Base-by-base conservation (phyloP, 164 flowering plant genomes). In the Kalanchoe fedtschenkoi region DNA sequence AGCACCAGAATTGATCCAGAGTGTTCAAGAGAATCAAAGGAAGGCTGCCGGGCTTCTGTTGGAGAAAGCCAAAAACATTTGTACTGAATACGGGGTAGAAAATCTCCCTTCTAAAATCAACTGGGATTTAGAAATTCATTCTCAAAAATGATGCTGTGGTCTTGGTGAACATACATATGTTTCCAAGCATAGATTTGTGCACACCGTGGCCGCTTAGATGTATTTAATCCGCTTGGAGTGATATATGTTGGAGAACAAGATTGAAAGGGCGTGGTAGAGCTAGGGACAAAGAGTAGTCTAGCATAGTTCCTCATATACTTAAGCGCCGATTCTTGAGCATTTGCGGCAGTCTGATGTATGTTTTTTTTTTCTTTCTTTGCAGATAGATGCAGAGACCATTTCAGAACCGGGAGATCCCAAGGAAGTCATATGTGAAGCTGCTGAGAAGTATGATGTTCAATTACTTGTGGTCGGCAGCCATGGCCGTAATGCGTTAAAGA, bases 381-480 rank as follows among this genome's bases (percentile, higher is more conserved):
- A 87, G 95, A 69, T 85, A 53, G 33, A 6, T 60, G 83, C 79
- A 42, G 78, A 77, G 67, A 84, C 81, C 0, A 22, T 80, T 26
- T 57, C 72, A 38, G 81, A 77, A 57, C 62, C 63, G 22, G 93
- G 87, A 62, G 78, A 82, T 68, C 84, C 93, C 15, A 84, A 80
- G 67, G 84, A 68, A 41, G 72, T 47, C 55, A 80, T 83, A 66
- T 87, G 93, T 70, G 75, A 72, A 33, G 81, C 88, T 5, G 93
- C 69, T 19, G 76, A 81, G 22, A 87, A 78, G 69, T 72, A 46
- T 14, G 64, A 76, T 1, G 58, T 82, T 21, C 33, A 74, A 28
- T 39, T 87, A 41, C 86, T 87, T 62, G 73, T 83, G 17, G 4
- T 87, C 22, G 95, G 90, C 1, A 82, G 75, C 71, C 79, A 78